phyloP scores from a whole-genome alignment of 2,329 filamentous ascomycete genomes.

The Colletotrichum musae region DNA sequence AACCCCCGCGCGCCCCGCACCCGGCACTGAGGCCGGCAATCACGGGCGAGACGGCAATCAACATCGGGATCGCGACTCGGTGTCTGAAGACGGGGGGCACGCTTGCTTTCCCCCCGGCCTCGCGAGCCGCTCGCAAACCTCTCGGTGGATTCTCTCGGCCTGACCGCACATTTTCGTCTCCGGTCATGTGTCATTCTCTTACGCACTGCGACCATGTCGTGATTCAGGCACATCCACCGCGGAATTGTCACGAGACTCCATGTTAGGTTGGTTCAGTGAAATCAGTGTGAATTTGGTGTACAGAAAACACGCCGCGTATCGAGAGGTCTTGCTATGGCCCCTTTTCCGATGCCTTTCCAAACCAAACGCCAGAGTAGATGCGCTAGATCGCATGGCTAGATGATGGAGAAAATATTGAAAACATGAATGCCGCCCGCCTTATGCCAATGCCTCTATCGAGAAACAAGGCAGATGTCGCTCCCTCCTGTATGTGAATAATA shows the following conservation, averaged over 20 bases:
- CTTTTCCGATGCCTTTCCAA: slow-evolving; percentile 18
- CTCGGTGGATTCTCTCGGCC: slow-evolving; percentile 5
- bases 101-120: background rate
- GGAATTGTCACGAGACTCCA: no score
- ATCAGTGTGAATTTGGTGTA: background rate
- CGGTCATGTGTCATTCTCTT: slow-evolving; percentile 6
- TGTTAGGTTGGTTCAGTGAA: background rate
- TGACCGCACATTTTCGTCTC: slow-evolving; percentile 19
- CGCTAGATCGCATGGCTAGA: slow-evolving; percentile 15
- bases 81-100: slow-evolving; percentile 12
- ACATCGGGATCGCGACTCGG: slow-evolving; percentile 30
- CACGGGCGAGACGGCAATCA: slow-evolving; percentile 25
- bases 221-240: background rate
- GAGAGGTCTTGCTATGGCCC: background rate
- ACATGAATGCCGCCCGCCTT: slow-evolving; percentile 13
- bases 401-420: slow-evolving; percentile 12
- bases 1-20: slow-evolving; percentile 18
- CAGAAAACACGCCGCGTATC: slow-evolving; percentile 4
- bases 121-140: background rate
- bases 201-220: background rate
- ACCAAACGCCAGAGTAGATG: slow-evolving; percentile 33
- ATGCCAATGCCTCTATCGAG: slow-evolving; percentile 1
- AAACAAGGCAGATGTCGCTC: slow-evolving; percentile 20
- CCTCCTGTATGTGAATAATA: background rate
- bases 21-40: slow-evolving; percentile 35